phyloP scores from a whole-genome alignment of 495 filamentous ascomycete species.

The Margaritispora aquatica region DNA sequence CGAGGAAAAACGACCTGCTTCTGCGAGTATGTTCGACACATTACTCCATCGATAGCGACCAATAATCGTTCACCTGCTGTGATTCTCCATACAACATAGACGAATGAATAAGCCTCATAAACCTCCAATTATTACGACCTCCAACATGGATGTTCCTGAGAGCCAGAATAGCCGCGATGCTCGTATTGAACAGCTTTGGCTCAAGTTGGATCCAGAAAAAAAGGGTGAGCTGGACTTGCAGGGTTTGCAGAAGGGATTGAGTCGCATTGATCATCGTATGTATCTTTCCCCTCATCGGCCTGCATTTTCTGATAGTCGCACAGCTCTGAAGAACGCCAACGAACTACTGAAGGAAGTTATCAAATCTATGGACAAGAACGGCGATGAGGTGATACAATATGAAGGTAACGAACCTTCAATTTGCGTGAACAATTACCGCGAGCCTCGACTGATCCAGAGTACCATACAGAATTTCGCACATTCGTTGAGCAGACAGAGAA shows the following conservation, averaged over 20 bases:
- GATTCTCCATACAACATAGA: background rate
- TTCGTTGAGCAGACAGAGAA: slow-evolving; percentile 86
- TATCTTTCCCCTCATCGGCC: slow-evolving; percentile 5
- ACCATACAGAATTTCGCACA: slow-evolving; percentile 64
- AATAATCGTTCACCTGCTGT: background rate
- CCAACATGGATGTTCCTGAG: slow-evolving; percentile 44
- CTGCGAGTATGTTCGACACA: background rate
- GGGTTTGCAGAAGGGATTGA: slow-evolving; percentile 76
- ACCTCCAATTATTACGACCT: background rate
- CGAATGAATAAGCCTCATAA: slow-evolving; percentile 21
- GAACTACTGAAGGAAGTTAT: slow-evolving; percentile 75
- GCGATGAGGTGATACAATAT: slow-evolving; percentile 86
- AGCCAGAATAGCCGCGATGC: slow-evolving; percentile 66
- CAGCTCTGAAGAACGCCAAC: slow-evolving; percentile 92
- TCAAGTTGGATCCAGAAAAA: slow-evolving; percentile 64
- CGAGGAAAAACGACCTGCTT: background rate
- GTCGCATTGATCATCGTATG: slow-evolving; percentile 90
- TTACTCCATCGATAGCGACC: background rate
- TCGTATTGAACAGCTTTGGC: slow-evolving; percentile 76
- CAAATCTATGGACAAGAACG: slow-evolving; percentile 72
- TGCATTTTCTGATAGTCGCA: slow-evolving; percentile 7
- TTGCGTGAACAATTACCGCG: background rate
- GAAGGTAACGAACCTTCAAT: slow-evolving; percentile 51
- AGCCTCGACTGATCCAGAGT: slow-evolving; percentile 1
- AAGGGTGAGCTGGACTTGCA: slow-evolving; percentile 76